phyloP scores from a whole-genome alignment of 192 early-diverging fungal genomes.

The Lobosporangium transversale region DNA sequence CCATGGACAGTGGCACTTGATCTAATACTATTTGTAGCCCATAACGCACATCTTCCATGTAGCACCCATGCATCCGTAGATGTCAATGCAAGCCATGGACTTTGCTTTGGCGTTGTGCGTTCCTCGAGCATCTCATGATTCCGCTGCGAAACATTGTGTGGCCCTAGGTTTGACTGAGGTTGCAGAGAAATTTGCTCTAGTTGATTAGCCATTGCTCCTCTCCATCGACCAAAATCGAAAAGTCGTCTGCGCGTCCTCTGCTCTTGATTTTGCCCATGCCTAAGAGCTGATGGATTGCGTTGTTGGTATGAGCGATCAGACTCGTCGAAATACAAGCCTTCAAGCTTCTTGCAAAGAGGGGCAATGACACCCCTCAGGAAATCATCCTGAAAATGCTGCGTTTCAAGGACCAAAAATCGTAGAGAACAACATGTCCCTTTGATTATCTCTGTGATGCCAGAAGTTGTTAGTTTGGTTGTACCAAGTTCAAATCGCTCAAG shows the following conservation, averaged over 20 bases:
- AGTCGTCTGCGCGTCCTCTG: slow-evolving; percentile 6
- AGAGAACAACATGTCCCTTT: slow-evolving; percentile 10
- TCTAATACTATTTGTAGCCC: slow-evolving; percentile 11
- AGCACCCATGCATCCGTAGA: slow-evolving; percentile 25
- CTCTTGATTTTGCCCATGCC: neutral
- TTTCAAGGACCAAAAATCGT: slow-evolving; percentile 27
- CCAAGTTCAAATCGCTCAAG: slow-evolving; percentile 38
- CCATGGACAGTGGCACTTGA: neutral
- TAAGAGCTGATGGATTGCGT: neutral
- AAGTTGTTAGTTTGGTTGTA: slow-evolving; percentile 18
- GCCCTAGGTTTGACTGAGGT: neutral
- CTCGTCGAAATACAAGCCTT: slow-evolving; percentile 23
- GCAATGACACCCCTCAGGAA: slow-evolving; percentile 24
- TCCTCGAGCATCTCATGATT: too few relatives aligned
- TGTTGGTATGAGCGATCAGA: slow-evolving; percentile 13
- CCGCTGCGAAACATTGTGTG: too few relatives aligned
- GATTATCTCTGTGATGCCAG: slow-evolving; percentile 27
- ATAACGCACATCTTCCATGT: slow-evolving; percentile 31
- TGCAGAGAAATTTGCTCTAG: neutral
- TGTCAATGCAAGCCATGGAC: slow-evolving; percentile 46
- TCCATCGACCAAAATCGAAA: slow-evolving; percentile 9
- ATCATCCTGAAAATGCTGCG: slow-evolving; percentile 31
- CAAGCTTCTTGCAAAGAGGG: slow-evolving; percentile 18
- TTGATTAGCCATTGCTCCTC: neutral
- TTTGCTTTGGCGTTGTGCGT: slow-evolving; percentile 3